Base-by-base conservation (phyloP, 148 eudicot genomes). In the Rhododendron vialii region DNA sequence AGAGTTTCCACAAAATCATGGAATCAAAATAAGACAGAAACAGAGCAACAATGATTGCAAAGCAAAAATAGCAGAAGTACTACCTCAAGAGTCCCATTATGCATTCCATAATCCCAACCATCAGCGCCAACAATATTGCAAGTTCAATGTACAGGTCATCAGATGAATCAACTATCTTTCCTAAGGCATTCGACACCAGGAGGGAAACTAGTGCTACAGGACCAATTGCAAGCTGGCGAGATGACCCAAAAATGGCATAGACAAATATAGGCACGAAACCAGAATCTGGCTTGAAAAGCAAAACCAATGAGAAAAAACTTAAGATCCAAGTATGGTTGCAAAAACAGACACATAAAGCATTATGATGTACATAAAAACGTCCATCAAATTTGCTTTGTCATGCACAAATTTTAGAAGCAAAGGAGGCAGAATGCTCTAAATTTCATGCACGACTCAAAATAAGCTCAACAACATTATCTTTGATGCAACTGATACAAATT, bases 161-260 rank as follows among this genome's bases (percentile, higher is more conserved):
- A 63, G 96, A 91, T 87, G 98, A 87, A 90, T 92, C 93, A 81
- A 90, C 95, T 84, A 96, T 92, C 76, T 81, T 85, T 84, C 98
- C 89, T 89, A 98, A 90, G 48, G 93, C 94, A 90, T 95, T 98
- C 10, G 98, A 94, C 36, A 95, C 98, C 91, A 98, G 88, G 57
- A 98, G 98, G 77, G 99, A 98, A 83, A 94, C 95, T 94, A 98
- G 89, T 81, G 99, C 98, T 83, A 98, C 99, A 35, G 99, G 99
- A 87, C 99, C 99, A 89, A 98, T 96, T 55, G 99, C 98, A 85
- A 98, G 98, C 92, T 98, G 99, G 79, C 98, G 92, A 75, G 99
- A 98, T 87, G 99, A 98, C 86, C 99, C 99, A 85, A 98, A 95
- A 69, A 98, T 91, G 83, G 96, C 96, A 88, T 98, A 98, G 85